Conservation (phyloP, 352 stramenopile species). For the Globisporangium abappressorium region DNA sequence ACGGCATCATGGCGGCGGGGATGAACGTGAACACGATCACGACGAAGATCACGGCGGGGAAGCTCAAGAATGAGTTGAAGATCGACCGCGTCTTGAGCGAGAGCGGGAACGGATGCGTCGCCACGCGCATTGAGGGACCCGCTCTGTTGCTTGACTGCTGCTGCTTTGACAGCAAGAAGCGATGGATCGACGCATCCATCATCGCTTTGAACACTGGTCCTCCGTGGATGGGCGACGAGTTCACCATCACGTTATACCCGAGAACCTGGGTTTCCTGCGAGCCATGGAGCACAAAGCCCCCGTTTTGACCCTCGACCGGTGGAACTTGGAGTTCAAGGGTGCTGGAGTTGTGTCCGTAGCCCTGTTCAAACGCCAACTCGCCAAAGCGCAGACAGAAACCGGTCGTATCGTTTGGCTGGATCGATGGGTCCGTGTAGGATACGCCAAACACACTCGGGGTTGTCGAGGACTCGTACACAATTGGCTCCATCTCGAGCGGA, state of each 20-base stretch:
- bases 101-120: conserved; percentile 57
- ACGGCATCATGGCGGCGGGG: conserved; percentile 90
- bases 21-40: conserved; percentile 93
- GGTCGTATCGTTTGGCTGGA: conserved; percentile 47
- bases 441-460: conserved; percentile 52
- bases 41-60: conserved; percentile 85
- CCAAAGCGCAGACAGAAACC: conserved; percentile 58
- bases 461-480: conserved; percentile 32
- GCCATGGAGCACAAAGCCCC: conserved; percentile 47
- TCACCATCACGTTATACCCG: conserved; percentile 64
- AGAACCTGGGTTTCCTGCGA: conserved; percentile 34
- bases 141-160: conserved; percentile 8
- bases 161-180: conserved; percentile 30
- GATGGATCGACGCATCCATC: conserved; percentile 57
- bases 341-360: conserved; percentile 31
- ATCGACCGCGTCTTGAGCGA: conserved; percentile 53
- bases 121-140: conserved; percentile 28
- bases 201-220: conserved; percentile 56
- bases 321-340: background rate
- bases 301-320: conserved; percentile 42
- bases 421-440: conserved; percentile 33
- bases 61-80: conserved; percentile 55
- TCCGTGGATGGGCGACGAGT: conserved; percentile 45
- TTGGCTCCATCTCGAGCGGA: conserved; percentile 27
- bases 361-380: conserved; percentile 47